phyloP scores from a whole-genome alignment of 2,329 filamentous ascomycete species.

The Claviceps quebecensis region DNA sequence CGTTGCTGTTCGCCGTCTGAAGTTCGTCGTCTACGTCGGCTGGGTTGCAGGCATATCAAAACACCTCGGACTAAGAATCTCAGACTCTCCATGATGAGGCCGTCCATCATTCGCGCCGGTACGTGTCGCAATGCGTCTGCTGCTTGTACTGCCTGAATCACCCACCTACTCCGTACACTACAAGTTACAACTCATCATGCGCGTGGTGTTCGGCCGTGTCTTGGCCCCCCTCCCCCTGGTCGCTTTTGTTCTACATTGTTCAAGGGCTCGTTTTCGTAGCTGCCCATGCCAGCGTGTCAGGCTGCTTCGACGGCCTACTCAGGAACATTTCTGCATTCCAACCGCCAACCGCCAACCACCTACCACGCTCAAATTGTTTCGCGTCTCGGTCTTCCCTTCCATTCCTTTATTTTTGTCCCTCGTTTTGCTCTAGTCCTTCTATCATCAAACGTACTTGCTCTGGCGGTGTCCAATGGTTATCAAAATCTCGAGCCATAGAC shows the following conservation, averaged over 20 bases:
- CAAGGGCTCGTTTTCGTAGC: slow-evolving; percentile 7
- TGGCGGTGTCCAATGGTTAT: background rate
- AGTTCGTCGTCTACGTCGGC: background rate
- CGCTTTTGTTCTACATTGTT: slow-evolving; percentile 1
- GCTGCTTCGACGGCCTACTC: background rate
- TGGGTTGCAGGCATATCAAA: background rate
- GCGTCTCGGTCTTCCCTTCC: too few relatives aligned
- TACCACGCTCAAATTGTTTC: background rate
- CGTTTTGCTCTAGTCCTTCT: background rate
- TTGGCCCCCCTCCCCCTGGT: background rate
- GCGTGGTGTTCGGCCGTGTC: background rate
- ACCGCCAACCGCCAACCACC: slow-evolving; percentile 14
- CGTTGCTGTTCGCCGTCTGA: background rate
- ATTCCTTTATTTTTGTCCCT: background rate
- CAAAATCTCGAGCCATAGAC: background rate
- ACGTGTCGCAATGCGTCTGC: slow-evolving; percentile 22
- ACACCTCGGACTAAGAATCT: background rate
- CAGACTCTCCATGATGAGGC: slow-evolving; percentile 35
- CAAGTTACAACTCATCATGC: background rate
- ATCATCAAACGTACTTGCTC: too few relatives aligned
- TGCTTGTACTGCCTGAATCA: background rate
- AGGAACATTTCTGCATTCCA: slow-evolving; percentile 12
- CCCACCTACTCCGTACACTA: too few relatives aligned
- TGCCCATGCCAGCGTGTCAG: background rate
- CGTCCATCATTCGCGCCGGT: slow-evolving; percentile 47